A percentile compares a stretch with the other conserved stretches of the same genome.
Evolutionary conservation across 2,329 filamentous ascomycete genomes (phyloP).

Genomic region (Hysterium pulicare): DNA sequence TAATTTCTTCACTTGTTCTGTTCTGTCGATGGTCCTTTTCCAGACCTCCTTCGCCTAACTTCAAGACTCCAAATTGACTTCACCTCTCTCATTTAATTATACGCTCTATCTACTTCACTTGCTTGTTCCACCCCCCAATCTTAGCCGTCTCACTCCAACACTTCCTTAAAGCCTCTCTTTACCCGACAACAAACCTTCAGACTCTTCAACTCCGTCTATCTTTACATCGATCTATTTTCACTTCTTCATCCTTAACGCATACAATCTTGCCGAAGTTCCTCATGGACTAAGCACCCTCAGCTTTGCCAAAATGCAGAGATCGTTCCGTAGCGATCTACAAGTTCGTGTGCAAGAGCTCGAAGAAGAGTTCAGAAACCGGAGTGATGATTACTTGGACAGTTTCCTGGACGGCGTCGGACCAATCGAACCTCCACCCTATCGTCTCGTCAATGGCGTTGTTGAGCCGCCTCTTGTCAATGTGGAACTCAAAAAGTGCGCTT

Average conservation of each 20-base stretch:
- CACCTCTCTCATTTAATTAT: not conserved
- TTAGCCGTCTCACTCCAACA: too few relatives aligned
- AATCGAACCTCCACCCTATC: constrained; percentile 30
- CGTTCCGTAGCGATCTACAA: not conserved
- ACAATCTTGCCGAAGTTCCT: too few relatives aligned
- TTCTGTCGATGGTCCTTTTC: not conserved
- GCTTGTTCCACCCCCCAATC: too few relatives aligned
- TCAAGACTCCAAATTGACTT: not conserved
- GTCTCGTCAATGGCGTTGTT: constrained; percentile 16
- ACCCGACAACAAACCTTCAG: not conserved
- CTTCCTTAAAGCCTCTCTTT: not conserved
- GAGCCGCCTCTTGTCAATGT: constrained; percentile 19
- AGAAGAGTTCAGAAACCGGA: constrained; percentile 24
- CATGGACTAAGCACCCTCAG: too few relatives aligned
- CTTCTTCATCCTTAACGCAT: too few relatives aligned
- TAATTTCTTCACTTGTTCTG: not conserved
- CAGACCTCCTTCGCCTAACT: constrained; percentile 7
- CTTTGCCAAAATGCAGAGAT: too few relatives aligned
- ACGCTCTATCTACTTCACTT: too few relatives aligned
- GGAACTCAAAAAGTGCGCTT: constrained; percentile 19
- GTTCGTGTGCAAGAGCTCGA: constrained; percentile 16
- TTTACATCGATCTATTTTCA: not conserved
- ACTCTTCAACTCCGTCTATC: not conserved
- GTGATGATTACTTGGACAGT: constrained; percentile 21
- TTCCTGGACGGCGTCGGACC: constrained; percentile 23